Percentiles rank a stretch among this genome's conserved stretches.
Evolutionary conservation across 352 stramenopile genomes (phyloP).

Genomic region (Globisporangium iwayamae): DNA sequence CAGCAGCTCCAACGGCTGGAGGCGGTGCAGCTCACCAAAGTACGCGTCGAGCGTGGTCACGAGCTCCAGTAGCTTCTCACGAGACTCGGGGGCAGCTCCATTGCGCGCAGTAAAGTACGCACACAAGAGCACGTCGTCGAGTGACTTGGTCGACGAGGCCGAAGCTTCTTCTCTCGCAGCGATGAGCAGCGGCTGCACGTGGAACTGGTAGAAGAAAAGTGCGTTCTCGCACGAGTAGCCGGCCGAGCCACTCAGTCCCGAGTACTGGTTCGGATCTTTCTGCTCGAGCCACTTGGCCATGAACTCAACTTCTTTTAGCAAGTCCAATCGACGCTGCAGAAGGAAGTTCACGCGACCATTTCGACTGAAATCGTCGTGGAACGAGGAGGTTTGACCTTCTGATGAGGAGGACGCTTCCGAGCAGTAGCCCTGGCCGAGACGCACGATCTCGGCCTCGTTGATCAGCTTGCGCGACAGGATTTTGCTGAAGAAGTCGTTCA

Average conservation of each 20-base stretch:
- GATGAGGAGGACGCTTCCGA: not conserved
- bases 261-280: slow-evolving; percentile 33
- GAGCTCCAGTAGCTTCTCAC: slow-evolving; percentile 38
- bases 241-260: slow-evolving; percentile 59
- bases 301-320: slow-evolving; percentile 92
- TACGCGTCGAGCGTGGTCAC: slow-evolving; percentile 76
- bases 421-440: slow-evolving; percentile 59
- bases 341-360: slow-evolving; percentile 89
- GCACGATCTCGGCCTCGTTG: slow-evolving; percentile 84
- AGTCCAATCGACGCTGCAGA: slow-evolving; percentile 53
- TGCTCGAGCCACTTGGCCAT: slow-evolving; percentile 88
- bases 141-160: not conserved
- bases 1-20: slow-evolving; percentile 95
- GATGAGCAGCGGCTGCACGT: slow-evolving; percentile 85
- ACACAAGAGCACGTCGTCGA: slow-evolving; percentile 19
- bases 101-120: slow-evolving; percentile 44
- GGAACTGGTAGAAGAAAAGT: slow-evolving; percentile 91
- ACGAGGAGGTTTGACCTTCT: slow-evolving; percentile 29
- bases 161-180: slow-evolving; percentile 13
- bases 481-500: slow-evolving; percentile 96
- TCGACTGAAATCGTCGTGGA: slow-evolving; percentile 87
- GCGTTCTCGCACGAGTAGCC: slow-evolving; percentile 97
- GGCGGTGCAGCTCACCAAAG: slow-evolving; percentile 91
- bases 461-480: slow-evolving; percentile 84
- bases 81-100: slow-evolving; percentile 17